Evolutionary conservation across 306 rosid species (phyloP).

Genomic region (Senna tora): DNA sequence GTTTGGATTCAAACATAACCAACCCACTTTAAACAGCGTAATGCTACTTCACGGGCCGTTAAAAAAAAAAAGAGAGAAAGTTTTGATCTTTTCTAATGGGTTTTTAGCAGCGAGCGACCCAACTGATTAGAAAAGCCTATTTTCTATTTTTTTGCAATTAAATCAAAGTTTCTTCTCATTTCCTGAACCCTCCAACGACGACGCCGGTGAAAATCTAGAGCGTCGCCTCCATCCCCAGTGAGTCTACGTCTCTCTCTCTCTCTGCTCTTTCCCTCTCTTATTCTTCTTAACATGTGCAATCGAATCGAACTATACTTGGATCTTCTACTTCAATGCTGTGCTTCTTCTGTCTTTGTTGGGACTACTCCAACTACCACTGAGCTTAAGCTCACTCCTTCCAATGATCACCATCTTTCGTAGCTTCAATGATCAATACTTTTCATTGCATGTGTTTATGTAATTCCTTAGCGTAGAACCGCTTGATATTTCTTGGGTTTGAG

Average conservation of each 20-base stretch:
- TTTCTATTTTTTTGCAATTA: background rate
- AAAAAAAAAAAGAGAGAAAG: too few relatives aligned
- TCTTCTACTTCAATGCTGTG: background rate
- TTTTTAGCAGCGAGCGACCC: too few relatives aligned
- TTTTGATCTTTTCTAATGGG: too few relatives aligned
- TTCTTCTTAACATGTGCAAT: background rate
- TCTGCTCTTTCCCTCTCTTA: background rate
- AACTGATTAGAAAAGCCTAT: background rate
- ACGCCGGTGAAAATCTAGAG: conserved; percentile 7
- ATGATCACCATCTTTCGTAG: background rate
- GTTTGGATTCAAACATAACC: too few relatives aligned
- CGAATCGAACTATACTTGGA: background rate
- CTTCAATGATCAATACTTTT: background rate
- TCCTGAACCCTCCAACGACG: background rate
- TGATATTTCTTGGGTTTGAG: background rate
- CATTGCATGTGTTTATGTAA: background rate
- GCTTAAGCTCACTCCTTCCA: background rate
- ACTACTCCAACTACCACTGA: background rate
- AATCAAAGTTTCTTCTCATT: too few relatives aligned
- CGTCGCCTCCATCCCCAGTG: background rate
- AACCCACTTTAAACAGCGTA: too few relatives aligned
- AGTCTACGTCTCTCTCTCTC: background rate
- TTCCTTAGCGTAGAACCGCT: background rate
- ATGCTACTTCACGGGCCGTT: too few relatives aligned
- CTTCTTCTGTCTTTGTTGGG: background rate